Evolutionary conservation across 169 alveolate genomes (phyloP).

Genomic region (Babesia ovis): DNA sequence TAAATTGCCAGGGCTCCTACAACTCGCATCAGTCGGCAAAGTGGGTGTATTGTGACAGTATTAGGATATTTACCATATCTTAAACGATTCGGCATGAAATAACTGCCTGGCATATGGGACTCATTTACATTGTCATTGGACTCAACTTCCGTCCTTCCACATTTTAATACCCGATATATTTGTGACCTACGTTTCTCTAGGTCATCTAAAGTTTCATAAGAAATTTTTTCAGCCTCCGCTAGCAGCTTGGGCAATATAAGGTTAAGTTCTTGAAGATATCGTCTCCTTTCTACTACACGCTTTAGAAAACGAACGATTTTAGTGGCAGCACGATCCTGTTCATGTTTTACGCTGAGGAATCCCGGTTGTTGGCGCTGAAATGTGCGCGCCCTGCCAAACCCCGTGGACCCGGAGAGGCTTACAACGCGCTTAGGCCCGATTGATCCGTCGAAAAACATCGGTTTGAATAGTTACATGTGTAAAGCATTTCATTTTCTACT

Average conservation of each 20-base stretch:
- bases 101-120: not conserved
- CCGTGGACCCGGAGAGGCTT: slow-evolving; percentile 67
- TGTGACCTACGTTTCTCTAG: not conserved
- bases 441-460: slow-evolving; percentile 59
- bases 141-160: not conserved
- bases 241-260: not conserved
- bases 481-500: too few species aligned
- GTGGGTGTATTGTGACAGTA: slow-evolving; percentile 37
- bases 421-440: slow-evolving; percentile 54
- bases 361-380: not conserved
- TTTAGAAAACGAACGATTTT: not conserved
- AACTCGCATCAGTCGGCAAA: slow-evolving; percentile 34
- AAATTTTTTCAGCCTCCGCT: not conserved
- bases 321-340: slow-evolving; percentile 13
- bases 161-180: not conserved
- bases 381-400: not conserved
- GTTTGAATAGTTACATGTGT: too few species aligned
- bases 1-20: slow-evolving; percentile 1
- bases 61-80: not conserved
- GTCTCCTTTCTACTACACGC: not conserved
- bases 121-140: not conserved
- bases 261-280: not conserved
- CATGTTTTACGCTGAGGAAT: slow-evolving; percentile 4
- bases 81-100: not conserved
- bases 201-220: not conserved